Evolutionary conservation across 352 stramenopile genomes (phyloP), one percentile per base, ranked within the genome.

Genomic region (Phytophthora meadii): DNA sequence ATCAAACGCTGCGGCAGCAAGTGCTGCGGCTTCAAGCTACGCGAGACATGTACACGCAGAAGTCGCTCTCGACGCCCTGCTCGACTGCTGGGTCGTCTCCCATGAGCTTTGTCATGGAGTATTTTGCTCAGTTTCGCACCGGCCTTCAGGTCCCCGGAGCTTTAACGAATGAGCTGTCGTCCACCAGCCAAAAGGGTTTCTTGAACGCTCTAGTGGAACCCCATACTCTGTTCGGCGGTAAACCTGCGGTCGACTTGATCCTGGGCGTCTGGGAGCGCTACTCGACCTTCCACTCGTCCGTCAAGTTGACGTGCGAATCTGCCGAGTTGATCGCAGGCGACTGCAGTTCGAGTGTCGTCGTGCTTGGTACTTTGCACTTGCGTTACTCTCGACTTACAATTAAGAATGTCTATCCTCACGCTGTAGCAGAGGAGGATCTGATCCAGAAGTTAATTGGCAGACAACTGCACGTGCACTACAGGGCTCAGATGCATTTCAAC

Each of bases 321-420:
- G 42, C 64, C 11, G 28, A 65, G 32, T 17, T 75, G 28, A 36
- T 84, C 54, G 45, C 39, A 12, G 58, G 49, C 8, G 73, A 77
- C 27, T 40, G 55, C 24, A 66, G 54, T 37, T 53, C 72, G 0
- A 69, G 73, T 22, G 55, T 82, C 5, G 27, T 72, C 1, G 66
- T 68, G 4, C 41, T 54, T 10, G 82, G 78, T 6, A 66, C 61
- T 10, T 39, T 87, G 53, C 65, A 82, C 36, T 50, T 86, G 53
- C 74, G 71, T 2, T 87, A 88, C 56, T 77, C 72, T 3, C 72
- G 72, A n/a, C 54, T 57, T 9, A 83, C 77, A 5, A 76, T 89
- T 42, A 61, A 84, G 46, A 61, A 55, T n/a, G 50, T 90, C 19
- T 90, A 78, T 48, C 79, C 79, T 15, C 65, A 85, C 28, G 54